Percentiles rank a stretch among this genome's conserved stretches.
phyloP scores from a whole-genome alignment of 371 early-diverging fungal species.

The Mucor racemosus region DNA sequence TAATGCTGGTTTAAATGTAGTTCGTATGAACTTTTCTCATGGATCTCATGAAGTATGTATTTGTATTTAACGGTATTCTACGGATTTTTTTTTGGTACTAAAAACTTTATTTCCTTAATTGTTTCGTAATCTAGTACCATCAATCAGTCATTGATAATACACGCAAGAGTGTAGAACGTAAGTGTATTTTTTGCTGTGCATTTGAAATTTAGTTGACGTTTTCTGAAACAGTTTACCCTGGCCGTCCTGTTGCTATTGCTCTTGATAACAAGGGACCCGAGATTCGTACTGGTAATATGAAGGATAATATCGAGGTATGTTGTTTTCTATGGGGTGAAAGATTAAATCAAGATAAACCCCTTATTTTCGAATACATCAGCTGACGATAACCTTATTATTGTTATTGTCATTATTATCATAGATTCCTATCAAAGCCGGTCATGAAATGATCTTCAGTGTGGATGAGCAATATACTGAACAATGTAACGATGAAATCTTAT shows the following conservation, averaged over 20 bases:
- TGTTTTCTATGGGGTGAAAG: neutral
- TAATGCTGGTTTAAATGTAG: constrained; percentile 95
- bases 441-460: constrained; percentile 87
- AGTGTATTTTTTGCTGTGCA: no score
- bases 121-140: constrained; percentile 64
- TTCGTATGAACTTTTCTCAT: constrained; percentile 95
- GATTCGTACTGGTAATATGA: constrained; percentile 83
- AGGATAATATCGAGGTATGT: constrained; percentile 58
- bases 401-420: neutral
- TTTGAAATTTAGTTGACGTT: neutral
- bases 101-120: constrained; percentile 7
- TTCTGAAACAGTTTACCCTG: constrained; percentile 52
- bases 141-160: constrained; percentile 83
- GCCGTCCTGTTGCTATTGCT: constrained; percentile 83
- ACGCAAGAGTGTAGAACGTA: constrained; percentile 60
- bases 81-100: constrained; percentile 1
- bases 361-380: neutral
- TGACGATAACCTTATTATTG: neutral
- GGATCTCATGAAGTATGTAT: constrained; percentile 84
- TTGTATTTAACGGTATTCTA: neutral
- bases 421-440: constrained; percentile 70
- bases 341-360: constrained; percentile 3
- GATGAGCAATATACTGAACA: constrained; percentile 67
- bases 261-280: constrained; percentile 90
- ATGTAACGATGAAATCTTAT: constrained; percentile 78